Evolutionary conservation across 2,329 filamentous ascomycete genomes (phyloP), one percentile per base, ranked within the genome.

Genomic region (Fusarium palustre): DNA sequence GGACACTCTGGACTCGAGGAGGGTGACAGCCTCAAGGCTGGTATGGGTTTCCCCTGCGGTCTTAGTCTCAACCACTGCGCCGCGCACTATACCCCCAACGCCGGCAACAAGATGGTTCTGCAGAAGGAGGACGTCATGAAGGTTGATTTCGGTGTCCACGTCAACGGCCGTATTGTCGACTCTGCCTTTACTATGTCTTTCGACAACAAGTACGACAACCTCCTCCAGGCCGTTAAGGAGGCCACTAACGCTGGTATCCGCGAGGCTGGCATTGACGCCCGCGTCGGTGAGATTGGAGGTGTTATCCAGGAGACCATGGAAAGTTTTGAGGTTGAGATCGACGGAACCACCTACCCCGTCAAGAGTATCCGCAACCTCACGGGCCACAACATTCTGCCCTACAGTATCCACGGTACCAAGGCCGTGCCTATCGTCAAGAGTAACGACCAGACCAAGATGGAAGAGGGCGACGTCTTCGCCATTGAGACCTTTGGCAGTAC

Each of bases 401-500:
- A 94, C 83, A 90, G 89, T 78, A 97, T 97, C 74, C 94, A 97
- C 81, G 94, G 94, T 60, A 92, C 89, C 74, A 97, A 97, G 86
- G 94, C 92, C 71, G 93, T 97, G 53, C 95, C 94, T 0, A 97
- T 97, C 75, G 93, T 97, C 69, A 97, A 97, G 84, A 91, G 89
- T 66, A 88, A 88, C 66, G 93, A 97, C 76, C 89, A 91, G 78
- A 97, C 93, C 54, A 97, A 97, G 86, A 98, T 98, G 95, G 94
- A 97, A 82, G 95, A 97, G 81, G 94, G 94, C 42, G 94, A 98
- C 77, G 90, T 94, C 20, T 98, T 97, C 79, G 94, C 94, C 69
- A 97, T 97, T 74, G 94, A 97, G 83, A 97, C 94, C 0, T 97
- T 97, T 79, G 95, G 94, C 64, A 96, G 91, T 78, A 97, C 94